phyloP scores from a whole-genome alignment of 2,329 filamentous ascomycete genomes.

The Colletotrichum cereale region DNA sequence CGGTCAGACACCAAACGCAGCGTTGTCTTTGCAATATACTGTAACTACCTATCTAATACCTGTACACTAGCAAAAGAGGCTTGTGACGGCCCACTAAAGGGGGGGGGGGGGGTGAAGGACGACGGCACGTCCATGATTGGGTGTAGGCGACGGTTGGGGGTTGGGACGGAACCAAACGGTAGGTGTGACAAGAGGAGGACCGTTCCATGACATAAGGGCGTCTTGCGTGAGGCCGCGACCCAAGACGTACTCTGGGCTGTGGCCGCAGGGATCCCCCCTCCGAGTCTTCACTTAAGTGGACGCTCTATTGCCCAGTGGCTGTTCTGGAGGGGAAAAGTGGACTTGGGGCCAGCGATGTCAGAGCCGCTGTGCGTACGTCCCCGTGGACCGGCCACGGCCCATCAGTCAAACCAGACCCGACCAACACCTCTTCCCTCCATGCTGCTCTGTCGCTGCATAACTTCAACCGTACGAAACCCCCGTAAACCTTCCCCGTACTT shows the following conservation, averaged over 20 bases:
- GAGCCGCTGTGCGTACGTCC: constrained; percentile 24
- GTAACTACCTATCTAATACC: too few relatives aligned
- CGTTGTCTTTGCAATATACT: neutral
- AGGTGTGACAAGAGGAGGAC: constrained; percentile 29
- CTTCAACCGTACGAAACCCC: constrained; percentile 1
- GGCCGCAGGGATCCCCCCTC: constrained; percentile 31
- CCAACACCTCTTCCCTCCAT: constrained; percentile 17
- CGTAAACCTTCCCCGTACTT: neutral
- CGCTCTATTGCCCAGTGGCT: constrained; percentile 18
- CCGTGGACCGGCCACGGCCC: constrained; percentile 19
- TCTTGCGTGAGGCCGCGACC: constrained; percentile 11
- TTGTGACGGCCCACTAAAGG: neutral
- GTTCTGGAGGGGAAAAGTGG: constrained; percentile 22
- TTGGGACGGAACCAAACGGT: constrained; percentile 35
- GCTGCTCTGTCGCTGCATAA: constrained; percentile 19
- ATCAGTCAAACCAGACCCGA: constrained; percentile 12
- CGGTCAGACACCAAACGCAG: constrained; percentile 18
- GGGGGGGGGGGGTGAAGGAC: neutral
- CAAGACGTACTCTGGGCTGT: constrained; percentile 9
- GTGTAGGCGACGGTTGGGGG: constrained; percentile 4
- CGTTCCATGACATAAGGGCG: constrained; percentile 35
- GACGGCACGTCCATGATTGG: constrained; percentile 26
- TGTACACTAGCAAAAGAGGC: constrained; percentile 10
- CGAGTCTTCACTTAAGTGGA: constrained; percentile 26
- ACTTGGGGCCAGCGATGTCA: constrained; percentile 19